These are phyloP conservation scores for Neonectria sp. DNA, from an alignment of 2,329 filamentous ascomycete species.

Conservation along the genomic window DNA sequence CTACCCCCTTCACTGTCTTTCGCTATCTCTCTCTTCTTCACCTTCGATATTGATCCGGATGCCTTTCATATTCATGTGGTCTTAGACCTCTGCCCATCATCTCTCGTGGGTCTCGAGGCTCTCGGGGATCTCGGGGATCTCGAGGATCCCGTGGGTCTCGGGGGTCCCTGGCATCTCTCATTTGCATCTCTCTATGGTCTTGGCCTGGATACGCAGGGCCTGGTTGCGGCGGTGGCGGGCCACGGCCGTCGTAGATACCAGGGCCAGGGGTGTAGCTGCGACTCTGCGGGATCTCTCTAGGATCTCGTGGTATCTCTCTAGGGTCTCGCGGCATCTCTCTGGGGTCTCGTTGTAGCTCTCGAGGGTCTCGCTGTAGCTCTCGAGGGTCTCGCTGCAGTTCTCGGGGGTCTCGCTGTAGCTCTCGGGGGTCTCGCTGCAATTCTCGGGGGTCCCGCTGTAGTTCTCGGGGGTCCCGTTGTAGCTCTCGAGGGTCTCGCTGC, in stretches of 20 bases:
- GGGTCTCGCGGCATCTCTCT: conserved; percentile 45
- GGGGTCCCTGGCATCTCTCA: conserved; percentile 54
- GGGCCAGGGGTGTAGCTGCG: conserved; percentile 65
- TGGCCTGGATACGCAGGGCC: conserved; percentile 52
- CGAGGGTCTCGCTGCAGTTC: not conserved
- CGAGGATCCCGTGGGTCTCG: conserved; percentile 52
- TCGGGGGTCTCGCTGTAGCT: not conserved
- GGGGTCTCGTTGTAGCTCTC: conserved; percentile 50
- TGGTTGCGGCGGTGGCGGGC: conserved; percentile 54
- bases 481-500: not conserved
- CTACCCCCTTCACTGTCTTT: not conserved
- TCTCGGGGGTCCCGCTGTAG: not conserved
- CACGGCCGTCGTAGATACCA: conserved; percentile 59
- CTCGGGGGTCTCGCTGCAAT: not conserved
- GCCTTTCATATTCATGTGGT: conserved; percentile 63
- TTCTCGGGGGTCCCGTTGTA: not conserved
- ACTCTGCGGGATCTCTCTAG: conserved; percentile 54
- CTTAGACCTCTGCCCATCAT: conserved; percentile 60
- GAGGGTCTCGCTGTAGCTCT: not conserved
- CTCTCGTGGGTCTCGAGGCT: conserved; percentile 56
- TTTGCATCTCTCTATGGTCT: conserved; percentile 53
- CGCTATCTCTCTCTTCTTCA: conserved; percentile 41
- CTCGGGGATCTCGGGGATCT: conserved; percentile 44
- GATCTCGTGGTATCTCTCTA: conserved; percentile 51
- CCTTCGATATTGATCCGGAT: conserved; percentile 61